Evolutionary conservation across 441 rosid genomes (phyloP), one percentile per base, ranked within the genome.

Genomic region (Mallotus repandus): DNA sequence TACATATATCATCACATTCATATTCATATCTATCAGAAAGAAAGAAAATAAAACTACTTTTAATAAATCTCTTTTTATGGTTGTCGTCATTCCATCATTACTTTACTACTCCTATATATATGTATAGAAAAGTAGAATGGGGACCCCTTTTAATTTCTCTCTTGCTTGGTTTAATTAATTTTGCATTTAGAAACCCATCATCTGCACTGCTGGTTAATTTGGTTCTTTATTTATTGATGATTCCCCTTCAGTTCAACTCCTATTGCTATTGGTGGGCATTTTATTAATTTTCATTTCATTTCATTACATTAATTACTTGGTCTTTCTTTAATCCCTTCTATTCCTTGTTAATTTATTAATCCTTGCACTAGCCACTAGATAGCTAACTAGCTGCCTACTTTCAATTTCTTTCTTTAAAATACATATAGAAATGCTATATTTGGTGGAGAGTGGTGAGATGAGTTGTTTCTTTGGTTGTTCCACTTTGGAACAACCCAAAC

Each of bases 11-110:
- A 43, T 6, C 7, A 1, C 2, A 29, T 29, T 1, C 32, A 29
- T 29, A 29, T 29, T 29, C 32, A 29, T 29, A 29, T 29, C 3
- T 29, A 29, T 29, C 32, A 29, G 32, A 29, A 29, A 29, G 29
- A 25, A 25, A 25, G 32, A 29, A 29, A 29, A 29, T 29, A 1
- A 43, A 43, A 43, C 46, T 12, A 46, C 57, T 4, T 72, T 52
- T 75, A 41, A 4, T 50, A 19, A 16, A 21, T 21, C 29, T 25
- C 53, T 22, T 14, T 32, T 22, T 16, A 63, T 69, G 56, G 72
- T 63, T 68, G 74, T 66, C 78, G 72, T 80, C 80, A 78, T 81
- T 80, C 57, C 2, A 29, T 29, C 32, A 75, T 75, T 83, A 70
- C 77, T 29, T 29, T 29, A 29, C 32, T 1, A 29, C 3, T 1